Evolutionary conservation across 2,329 filamentous ascomycete species (phyloP).

Genomic region (Diaporthe nobilis): DNA sequence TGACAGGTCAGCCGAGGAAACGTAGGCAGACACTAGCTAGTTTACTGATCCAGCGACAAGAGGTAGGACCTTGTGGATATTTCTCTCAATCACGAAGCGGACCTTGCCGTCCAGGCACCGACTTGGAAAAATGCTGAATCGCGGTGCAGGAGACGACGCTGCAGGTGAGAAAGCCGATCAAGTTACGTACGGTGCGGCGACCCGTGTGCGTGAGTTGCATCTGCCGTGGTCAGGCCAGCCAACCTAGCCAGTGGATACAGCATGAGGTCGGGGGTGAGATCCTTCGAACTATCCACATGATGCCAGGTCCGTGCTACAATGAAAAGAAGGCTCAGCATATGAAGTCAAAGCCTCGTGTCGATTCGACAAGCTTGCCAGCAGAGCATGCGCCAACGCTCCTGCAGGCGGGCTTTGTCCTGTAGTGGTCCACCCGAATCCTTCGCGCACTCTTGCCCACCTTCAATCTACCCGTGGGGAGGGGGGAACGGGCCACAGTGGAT

Average conservation of each 20-base stretch:
- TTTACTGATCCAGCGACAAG: not conserved
- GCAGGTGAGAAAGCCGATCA: not conserved
- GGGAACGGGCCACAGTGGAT: conserved; percentile 1
- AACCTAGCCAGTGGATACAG: not conserved
- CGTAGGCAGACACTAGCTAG: not conserved
- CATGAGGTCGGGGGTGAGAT: not conserved
- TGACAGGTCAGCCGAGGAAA: not conserved
- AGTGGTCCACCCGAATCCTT: conserved; percentile 33
- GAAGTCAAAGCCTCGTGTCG: not conserved
- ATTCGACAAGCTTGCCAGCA: conserved; percentile 23
- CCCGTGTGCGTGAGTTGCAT: conserved; percentile 1
- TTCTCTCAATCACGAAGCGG: not conserved
- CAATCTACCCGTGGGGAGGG: conserved; percentile 1
- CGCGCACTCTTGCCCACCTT: conserved; percentile 28
- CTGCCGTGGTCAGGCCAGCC: conserved; percentile 6
- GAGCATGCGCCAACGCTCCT: conserved; percentile 20
- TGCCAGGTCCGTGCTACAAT: conserved; percentile 13
- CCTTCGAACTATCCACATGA: conserved; percentile 28
- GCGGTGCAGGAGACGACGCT: not conserved
- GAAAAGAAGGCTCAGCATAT: not conserved
- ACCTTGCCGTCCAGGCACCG: not conserved
- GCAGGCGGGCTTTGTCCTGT: conserved; percentile 26
- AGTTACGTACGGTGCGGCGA: not conserved
- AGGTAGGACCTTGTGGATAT: not conserved
- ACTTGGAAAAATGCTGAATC: not conserved